Conservation (phyloP, 2,329 filamentous ascomycete species). For the Parasarocladium wereldwijsianum region DNA sequence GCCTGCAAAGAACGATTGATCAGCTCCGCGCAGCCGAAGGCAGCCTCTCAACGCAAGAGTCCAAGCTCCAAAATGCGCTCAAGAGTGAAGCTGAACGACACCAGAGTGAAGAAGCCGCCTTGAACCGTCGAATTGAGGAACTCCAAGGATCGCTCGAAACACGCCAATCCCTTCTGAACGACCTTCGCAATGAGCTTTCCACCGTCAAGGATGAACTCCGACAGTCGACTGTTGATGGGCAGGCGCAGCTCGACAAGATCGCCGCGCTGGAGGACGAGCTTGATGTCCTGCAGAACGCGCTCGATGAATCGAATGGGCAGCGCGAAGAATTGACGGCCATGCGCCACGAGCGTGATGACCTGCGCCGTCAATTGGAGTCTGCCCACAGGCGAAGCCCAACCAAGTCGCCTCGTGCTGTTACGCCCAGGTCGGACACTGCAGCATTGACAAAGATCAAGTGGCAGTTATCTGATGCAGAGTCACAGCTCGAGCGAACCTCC, state of each 20-base stretch:
- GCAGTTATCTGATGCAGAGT: conserved; percentile 42
- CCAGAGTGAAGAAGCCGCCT: conserved; percentile 51
- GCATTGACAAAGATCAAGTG: conserved; percentile 25
- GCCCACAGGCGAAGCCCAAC: conserved; percentile 10
- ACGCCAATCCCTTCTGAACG: conserved; percentile 50
- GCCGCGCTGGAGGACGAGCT: conserved; percentile 61
- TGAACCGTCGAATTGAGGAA: conserved; percentile 61
- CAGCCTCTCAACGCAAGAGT: conserved; percentile 51
- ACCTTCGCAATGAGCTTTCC: conserved; percentile 51
- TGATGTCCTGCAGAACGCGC: conserved; percentile 46
- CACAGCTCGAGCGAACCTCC: conserved; percentile 38
- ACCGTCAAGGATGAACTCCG: conserved; percentile 54
- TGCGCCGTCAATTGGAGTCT: conserved; percentile 23
- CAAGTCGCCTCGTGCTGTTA: conserved; percentile 11
- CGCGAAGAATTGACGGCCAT: conserved; percentile 14
- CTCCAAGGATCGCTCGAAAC: conserved; percentile 57
- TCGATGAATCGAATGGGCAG: conserved; percentile 22
- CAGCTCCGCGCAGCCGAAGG: conserved; percentile 54
- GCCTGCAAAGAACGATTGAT: conserved; percentile 57
- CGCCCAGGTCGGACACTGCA: neutral
- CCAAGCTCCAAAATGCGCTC: conserved; percentile 50
- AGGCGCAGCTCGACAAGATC: conserved; percentile 47
- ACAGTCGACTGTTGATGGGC: conserved; percentile 48
- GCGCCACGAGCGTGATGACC: conserved; percentile 13
- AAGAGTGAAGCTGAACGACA: conserved; percentile 60